These are phyloP conservation scores for Diplodia seriata DNA, from an alignment of 2,329 filamentous ascomycete species.

Conservation along the genomic window DNA sequence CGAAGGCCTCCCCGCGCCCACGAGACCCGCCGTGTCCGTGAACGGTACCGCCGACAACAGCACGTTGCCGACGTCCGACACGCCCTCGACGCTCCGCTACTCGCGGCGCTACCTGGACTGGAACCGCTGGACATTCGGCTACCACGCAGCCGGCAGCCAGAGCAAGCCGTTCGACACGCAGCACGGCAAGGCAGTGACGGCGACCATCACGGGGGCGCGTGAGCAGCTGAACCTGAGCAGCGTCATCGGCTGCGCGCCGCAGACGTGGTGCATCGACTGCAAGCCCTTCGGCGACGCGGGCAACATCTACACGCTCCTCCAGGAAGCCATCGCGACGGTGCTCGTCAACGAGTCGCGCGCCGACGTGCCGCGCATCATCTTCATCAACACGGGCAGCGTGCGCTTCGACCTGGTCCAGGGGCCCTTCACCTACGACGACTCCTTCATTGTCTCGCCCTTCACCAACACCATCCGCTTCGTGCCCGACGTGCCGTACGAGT, in stretches of 20 bases:
- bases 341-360: conserved; percentile 62
- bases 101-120: conserved; percentile 71
- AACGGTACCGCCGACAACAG: conserved; percentile 40
- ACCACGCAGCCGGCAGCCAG: conserved; percentile 63
- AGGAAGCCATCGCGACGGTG: conserved; percentile 58
- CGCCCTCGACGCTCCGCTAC: conserved; percentile 52
- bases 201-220: conserved; percentile 59
- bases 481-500: conserved; percentile 58
- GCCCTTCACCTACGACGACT: conserved; percentile 63
- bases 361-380: conserved; percentile 61
- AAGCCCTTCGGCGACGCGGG: conserved; percentile 59
- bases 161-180: conserved; percentile 56
- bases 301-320: conserved; percentile 63
- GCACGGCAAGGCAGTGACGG: conserved; percentile 56
- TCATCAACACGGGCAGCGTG: conserved; percentile 67
- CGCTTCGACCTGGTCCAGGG: conserved; percentile 69
- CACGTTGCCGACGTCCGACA: conserved; percentile 46
- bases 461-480: conserved; percentile 61
- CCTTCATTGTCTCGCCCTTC: conserved; percentile 65
- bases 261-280: conserved; percentile 65
- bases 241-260: conserved; percentile 66
- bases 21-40: conserved; percentile 41
- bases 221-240: conserved; percentile 62
- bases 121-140: conserved; percentile 70
- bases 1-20: conserved; percentile 53